Base-by-base conservation (phyloP, 257 asterid species). In the Solanum ossicruentum region DNA sequence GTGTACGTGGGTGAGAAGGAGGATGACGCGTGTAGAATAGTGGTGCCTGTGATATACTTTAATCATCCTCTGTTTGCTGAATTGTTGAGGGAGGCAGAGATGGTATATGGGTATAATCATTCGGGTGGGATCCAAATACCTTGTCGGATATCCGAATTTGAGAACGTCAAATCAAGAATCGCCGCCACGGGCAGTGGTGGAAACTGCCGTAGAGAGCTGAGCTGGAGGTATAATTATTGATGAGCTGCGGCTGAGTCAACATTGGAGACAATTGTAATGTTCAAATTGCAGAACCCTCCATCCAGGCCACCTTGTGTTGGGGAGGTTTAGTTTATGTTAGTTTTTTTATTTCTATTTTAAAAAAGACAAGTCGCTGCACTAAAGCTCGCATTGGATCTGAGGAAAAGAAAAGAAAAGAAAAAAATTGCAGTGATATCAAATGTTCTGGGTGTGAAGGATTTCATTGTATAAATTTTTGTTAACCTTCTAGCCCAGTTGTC, bases 71-170 rank as follows among this genome's bases (percentile, higher is more conserved):
- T 92, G 79, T 94, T 94, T 88, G 88, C 88, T 18, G 92, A 91
- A 26, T 75, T 94, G 85, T 75, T 94, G 80, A 85, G 83, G 36
- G 91, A 91, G 55, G 91, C 98, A 41, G 98, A 94, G 81, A 85
- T 87, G 82, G 90, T 90, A 52, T 86, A 91, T 82, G 98, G 94
- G 66, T 92, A 90, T 71, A 60, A 94, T 58, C 93, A 92, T 28
- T 75, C 87, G 7, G 93, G 98, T 51, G 92, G 95, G 87, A 90
- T 94, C 87, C 97, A 94, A 88, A 91, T 94, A 67, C 97, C 98
- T 6, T 94, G 98, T 45, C 93, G 81, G 23, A 89, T 52, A 85
- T 88, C 98, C 47, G 87, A 90, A 56, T 87, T 94, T 26, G 97
- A 94, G 78, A 81, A 82, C 71, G 90, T 94, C 67, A 87, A 89